Base-by-base conservation (phyloP, 306 rosid species). In the Amphicarpaea edgeworthii region DNA sequence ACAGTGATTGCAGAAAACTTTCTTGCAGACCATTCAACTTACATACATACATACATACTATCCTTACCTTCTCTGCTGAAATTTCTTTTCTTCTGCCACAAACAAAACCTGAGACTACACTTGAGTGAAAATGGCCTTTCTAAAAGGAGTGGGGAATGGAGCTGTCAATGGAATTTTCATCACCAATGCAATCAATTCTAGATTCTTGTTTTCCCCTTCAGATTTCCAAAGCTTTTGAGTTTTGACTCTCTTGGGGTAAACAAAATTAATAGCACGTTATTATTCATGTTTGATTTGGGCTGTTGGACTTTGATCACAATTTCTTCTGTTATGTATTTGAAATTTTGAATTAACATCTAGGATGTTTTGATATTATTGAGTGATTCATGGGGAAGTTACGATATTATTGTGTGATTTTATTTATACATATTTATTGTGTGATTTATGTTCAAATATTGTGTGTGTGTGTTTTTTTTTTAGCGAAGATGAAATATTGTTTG, bases 31-130 rank as follows among this genome's bases (percentile, higher is more conserved):
- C 28, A n/a, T 63, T 63, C 8, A 68, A 75, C 78, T 80, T 82
- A 68, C 53, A 21, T 34, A 34, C 40, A 34, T 28, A 0, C n/a
- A n/a, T 82, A 68, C 58, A 21, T 34, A 34, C 9, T n/a, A 34
- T 49, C 57, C 40, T 73, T 79, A 61, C 76, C 73, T 64, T 66
- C 43, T 49, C 83, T 71, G 83, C 67, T 63, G 53, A 74, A 49
- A 68, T 77, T 80, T 69, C 54, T 28, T 28, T 5, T 28, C n/a
- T 63, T 26, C 82, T 83, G 83, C 50, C 28, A 40, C 80, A 46
- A 80, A 40, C 80, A 46, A 80, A 83, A 73, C 76, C 83, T 79
- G 90, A 78, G 75, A 81, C 85, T 72, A 72, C 37, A 51, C 63
- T 37, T 50, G 17, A 20, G 46, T 77, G 73, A 81, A 59, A 75